These are phyloP conservation scores for Malus hybrid DNA, from an alignment of 331 rosid genomes.

Conservation along the genomic window DNA sequence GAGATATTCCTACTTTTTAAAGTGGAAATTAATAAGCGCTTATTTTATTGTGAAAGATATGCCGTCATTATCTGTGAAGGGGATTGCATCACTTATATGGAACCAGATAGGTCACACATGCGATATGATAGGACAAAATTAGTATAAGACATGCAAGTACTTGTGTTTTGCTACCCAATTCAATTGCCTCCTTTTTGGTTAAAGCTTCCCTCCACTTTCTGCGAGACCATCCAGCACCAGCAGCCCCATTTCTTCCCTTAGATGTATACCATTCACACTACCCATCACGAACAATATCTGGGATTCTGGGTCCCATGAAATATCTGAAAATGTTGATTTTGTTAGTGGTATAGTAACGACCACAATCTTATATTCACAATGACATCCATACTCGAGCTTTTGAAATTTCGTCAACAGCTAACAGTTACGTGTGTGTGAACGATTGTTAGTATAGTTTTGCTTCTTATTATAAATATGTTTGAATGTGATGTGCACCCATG, in stretches of 20 bases:
- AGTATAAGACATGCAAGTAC: neutral
- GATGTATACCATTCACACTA: neutral
- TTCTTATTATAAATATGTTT: neutral
- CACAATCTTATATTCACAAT: neutral
- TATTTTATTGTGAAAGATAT: neutral
- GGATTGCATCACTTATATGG: constrained; percentile 23
- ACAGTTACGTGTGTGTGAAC: neutral
- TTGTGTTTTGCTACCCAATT: neutral
- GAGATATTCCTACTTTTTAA: too few species aligned
- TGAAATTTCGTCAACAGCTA: neutral
- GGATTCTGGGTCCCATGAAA: neutral
- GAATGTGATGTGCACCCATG: neutral
- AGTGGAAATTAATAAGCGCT: too few species aligned
- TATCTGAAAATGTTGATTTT: neutral
- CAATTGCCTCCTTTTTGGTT: neutral
- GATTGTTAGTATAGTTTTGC: neutral
- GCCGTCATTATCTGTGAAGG: neutral
- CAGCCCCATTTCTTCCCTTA: neutral
- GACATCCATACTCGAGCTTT: neutral
- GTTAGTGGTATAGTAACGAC: neutral
- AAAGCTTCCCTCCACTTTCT: constrained; percentile 9
- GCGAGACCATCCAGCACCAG: neutral
- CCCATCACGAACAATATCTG: neutral
- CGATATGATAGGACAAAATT: constrained; percentile 29
- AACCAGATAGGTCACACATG: constrained; percentile 39